Evolutionary conservation across 805 yeast genomes (phyloP).

Genomic region (Hanseniaspora meyeri): DNA sequence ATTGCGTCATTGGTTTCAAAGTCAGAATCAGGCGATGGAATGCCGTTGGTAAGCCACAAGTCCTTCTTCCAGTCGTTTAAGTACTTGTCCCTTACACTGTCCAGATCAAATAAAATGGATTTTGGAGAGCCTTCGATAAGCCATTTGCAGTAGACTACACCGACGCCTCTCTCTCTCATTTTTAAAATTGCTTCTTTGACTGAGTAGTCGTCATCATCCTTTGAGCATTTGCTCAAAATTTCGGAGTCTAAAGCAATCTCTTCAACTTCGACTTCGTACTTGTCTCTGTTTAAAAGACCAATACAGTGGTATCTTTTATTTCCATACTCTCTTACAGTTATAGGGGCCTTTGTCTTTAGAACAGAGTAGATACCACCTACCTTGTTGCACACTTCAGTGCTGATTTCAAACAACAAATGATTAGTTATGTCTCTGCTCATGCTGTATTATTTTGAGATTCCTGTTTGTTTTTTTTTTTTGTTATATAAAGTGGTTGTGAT

Average conservation of each 20-base stretch:
- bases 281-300: constrained; percentile 70
- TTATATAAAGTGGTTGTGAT: too few species aligned
- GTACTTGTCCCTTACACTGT: constrained; percentile 39
- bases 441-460: too few species aligned
- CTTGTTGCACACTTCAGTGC: constrained; percentile 94
- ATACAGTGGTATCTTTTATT: constrained; percentile 71
- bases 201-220: constrained; percentile 21
- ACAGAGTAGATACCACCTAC: constrained; percentile 98
- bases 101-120: constrained; percentile 75
- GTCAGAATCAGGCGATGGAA: constrained; percentile 87
- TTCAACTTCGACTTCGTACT: constrained; percentile 74
- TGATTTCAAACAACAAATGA: constrained; percentile 82
- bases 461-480: too few species aligned
- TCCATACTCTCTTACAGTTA: constrained; percentile 78
- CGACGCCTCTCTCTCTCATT: constrained; percentile 72
- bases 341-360: constrained; percentile 90
- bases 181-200: constrained; percentile 55
- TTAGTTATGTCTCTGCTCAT: constrained; percentile 79
- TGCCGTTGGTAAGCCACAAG: constrained; percentile 80
- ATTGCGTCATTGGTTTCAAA: constrained; percentile 85
- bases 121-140: constrained; percentile 95
- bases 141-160: constrained; percentile 88
- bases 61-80: constrained; percentile 91
- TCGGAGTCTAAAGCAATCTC: constrained; percentile 49
- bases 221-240: constrained; percentile 15